Conservation (phyloP, 306 rosid species). For the Geum urbanum region DNA sequence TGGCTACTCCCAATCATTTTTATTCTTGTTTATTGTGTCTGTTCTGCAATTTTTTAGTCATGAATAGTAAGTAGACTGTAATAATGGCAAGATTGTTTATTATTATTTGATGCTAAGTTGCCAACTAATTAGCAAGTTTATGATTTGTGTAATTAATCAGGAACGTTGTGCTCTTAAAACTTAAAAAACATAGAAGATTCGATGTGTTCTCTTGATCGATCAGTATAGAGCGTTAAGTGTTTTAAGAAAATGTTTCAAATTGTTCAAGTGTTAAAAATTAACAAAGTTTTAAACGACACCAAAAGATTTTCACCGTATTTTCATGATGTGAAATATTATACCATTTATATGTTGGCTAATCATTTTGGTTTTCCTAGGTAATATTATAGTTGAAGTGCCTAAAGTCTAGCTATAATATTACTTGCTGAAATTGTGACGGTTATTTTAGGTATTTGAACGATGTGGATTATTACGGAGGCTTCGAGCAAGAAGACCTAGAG, state of each 20-base stretch:
- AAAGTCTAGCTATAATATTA: not conserved
- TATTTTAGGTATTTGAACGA: conserved; percentile 61
- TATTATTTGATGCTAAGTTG: not conserved
- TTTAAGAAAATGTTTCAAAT: no score
- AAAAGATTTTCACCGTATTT: no score
- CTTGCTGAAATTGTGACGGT: not conserved
- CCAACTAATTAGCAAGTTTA: not conserved
- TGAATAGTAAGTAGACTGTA: not conserved
- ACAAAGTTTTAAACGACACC: no score
- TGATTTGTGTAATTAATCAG: no score
- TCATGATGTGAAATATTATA: no score
- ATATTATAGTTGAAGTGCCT: not conserved
- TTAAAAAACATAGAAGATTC: no score
- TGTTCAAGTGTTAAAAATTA: no score
- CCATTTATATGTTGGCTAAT: no score
- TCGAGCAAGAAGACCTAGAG: conserved; percentile 66
- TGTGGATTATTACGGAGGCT: conserved; percentile 72
- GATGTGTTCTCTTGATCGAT: no score
- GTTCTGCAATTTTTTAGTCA: not conserved
- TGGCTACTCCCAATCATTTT: conserved; percentile 5
- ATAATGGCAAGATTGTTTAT: not conserved
- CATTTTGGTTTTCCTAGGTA: no score
- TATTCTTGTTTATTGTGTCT: not conserved
- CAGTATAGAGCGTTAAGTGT: no score
- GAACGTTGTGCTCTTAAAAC: no score